Conservation (phyloP, 768 basidiomycete genomes). For the Calocybe gangraenosa region DNA sequence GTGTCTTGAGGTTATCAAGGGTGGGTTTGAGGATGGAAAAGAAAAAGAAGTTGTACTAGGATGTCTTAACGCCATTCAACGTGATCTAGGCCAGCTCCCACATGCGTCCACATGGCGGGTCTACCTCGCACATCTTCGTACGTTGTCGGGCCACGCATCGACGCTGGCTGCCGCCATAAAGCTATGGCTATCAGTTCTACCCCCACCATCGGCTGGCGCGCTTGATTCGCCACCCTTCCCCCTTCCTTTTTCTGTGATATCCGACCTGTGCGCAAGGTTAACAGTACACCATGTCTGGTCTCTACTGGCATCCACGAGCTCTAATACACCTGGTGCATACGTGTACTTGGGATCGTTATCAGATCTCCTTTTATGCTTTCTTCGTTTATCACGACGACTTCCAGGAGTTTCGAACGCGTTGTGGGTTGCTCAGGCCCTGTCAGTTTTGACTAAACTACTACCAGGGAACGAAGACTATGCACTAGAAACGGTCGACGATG, state of each 20-base stretch:
- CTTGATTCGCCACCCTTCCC: constrained; percentile 52
- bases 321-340: constrained; percentile 20
- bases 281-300: constrained; percentile 52
- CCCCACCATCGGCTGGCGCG: constrained; percentile 33
- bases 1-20: constrained; percentile 29
- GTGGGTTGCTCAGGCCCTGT: constrained; percentile 66
- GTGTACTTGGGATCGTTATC: constrained; percentile 51
- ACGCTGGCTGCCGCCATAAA: constrained; percentile 48
- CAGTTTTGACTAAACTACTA: constrained; percentile 48
- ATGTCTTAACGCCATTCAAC: constrained; percentile 30
- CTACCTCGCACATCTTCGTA: constrained; percentile 18
- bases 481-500: constrained; percentile 34
- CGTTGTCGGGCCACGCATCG: constrained; percentile 30
- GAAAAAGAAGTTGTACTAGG: constrained; percentile 32
- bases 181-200: constrained; percentile 61
- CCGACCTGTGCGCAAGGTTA: constrained; percentile 45
- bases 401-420: constrained; percentile 52
- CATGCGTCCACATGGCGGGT: constrained; percentile 12
- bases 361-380: constrained; percentile 46
- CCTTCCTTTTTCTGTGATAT: constrained; percentile 55
- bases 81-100: constrained; percentile 21
- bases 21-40: constrained; percentile 36
- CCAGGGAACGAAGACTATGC: constrained; percentile 76
- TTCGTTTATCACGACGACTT: constrained; percentile 53
- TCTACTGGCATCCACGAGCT: constrained; percentile 17